Evolutionary conservation across 805 yeast species (phyloP).

Genomic region (Kodamaea hsintzibuensis): DNA sequence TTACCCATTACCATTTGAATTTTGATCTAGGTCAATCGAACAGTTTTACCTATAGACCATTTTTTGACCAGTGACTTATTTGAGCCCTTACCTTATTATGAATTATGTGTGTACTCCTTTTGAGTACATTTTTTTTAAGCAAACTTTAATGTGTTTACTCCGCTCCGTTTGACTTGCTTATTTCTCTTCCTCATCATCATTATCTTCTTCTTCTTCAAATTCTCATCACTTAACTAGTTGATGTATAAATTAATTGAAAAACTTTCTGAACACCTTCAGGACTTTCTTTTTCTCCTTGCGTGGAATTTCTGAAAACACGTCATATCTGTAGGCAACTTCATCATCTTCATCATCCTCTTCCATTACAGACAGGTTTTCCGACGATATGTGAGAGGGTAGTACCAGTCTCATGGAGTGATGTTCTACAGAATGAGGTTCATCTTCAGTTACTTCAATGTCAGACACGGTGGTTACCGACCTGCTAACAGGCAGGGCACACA

Average conservation of each 20-base stretch:
- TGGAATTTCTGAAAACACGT: slow-evolving; percentile 6
- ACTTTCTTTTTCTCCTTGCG: not conserved
- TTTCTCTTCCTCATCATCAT: too few relatives aligned
- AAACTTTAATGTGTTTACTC: too few relatives aligned
- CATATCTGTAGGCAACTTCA: slow-evolving; percentile 7
- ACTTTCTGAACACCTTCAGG: not conserved
- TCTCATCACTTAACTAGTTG: too few relatives aligned
- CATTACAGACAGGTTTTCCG: slow-evolving; percentile 1
- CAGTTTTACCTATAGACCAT: not conserved
- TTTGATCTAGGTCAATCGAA: not conserved
- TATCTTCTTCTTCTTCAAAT: too few relatives aligned
- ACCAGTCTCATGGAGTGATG: not conserved
- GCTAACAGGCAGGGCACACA: slow-evolving; percentile 9
- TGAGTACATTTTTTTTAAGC: too few relatives aligned
- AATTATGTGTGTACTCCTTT: not conserved
- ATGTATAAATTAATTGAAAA: not conserved
- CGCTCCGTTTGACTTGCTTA: too few relatives aligned
- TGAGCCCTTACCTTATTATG: not conserved
- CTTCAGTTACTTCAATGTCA: not conserved
- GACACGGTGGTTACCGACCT: slow-evolving; percentile 6
- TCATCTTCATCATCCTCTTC: slow-evolving; percentile 6
- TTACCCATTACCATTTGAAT: not conserved
- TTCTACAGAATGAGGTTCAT: not conserved
- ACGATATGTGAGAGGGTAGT: not conserved
- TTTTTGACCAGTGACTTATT: not conserved